Percentiles rank a stretch among this genome's conserved stretches.
These are phyloP conservation scores for Penicillium nordicum DNA, from an alignment of 2,329 filamentous ascomycete species.

Conservation along the genomic window DNA sequence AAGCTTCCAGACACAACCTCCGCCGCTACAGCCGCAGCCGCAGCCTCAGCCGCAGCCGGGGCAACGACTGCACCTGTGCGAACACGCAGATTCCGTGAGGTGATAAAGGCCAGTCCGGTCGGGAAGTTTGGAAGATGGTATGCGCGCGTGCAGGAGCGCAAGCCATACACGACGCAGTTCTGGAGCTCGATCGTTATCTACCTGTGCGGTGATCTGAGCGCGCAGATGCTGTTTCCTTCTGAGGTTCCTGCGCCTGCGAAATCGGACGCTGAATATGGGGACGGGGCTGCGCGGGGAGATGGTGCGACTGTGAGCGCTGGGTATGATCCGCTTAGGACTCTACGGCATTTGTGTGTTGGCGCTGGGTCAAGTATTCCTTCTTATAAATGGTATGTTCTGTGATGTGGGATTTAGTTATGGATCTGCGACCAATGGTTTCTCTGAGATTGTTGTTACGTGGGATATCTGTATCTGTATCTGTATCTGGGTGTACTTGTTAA, in stretches of 20 bases:
- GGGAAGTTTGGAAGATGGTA: conserved; percentile 51
- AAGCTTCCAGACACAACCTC: conserved; percentile 10
- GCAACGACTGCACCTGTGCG: conserved; percentile 21
- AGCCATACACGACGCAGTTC: conserved; percentile 78
- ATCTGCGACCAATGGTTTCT: neutral
- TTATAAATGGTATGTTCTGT: conserved; percentile 68
- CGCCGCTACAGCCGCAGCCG: conserved; percentile 23
- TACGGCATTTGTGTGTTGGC: conserved; percentile 71
- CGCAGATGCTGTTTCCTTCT: conserved; percentile 62
- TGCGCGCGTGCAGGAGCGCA: conserved; percentile 64
- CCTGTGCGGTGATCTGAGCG: conserved; percentile 70
- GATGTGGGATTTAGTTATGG: neutral
- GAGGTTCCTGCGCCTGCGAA: conserved; percentile 27
- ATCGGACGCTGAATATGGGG: conserved; percentile 34
- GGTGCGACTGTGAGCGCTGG: conserved; percentile 19
- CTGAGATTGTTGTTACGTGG: neutral
- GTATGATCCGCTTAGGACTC: conserved; percentile 68
- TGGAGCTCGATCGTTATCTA: conserved; percentile 74
- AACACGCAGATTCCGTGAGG: conserved; percentile 28
- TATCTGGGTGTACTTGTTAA: neutral
- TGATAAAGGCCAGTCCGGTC: conserved; percentile 30
- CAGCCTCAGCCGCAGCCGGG: conserved; percentile 26
- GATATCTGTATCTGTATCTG: neutral
- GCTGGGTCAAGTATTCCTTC: conserved; percentile 69
- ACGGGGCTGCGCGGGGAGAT: conserved; percentile 28